Base-by-base conservation (phyloP, 805 yeast species). In the Pichia pseudocactophila region DNA sequence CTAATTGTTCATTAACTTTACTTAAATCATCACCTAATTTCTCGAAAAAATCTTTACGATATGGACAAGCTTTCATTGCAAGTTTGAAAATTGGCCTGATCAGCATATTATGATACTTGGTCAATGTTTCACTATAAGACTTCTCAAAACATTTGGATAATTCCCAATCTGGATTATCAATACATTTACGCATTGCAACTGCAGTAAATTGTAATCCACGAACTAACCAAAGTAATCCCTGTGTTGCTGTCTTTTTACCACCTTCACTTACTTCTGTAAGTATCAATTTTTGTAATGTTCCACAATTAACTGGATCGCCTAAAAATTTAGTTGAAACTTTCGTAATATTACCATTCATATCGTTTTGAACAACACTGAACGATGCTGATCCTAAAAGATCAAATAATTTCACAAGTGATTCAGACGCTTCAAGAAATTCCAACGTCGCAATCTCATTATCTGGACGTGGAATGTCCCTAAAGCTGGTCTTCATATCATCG, bases 51-150 rank as follows among this genome's bases (percentile, higher is more conserved):
- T 79, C 95, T 60, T 76, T 78, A 68, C 95, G 77, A 65, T 85
- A 88, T 11, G 96, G 96, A 63, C 95, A 85, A 2, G 95, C 94
- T 63, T 83, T 84, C 96, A 87, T 88, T 38, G 96, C 96, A 60
- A 88, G 71, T 66, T 85, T 85, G 75, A 87, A 87, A 41, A 88
- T 78, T 22, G 95, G 95, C 57, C 81, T 82, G 48, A 87, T 71
- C 55, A 87, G 68, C 73, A 87, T 76, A 41, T 81, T 79, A 66
- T 87, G 96, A 65, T 78, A 80, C 63, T 87, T 78, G 46, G 82
- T 73, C 59, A 87, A 73, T 5, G 96, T 87, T 65, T 81, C 82
- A 48, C 71, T 57, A 68, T 87, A 87, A n/a, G 95, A 83, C 54
- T 80, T 82, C 41, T 88, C 84, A 70, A 87, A 87, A 27, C 94